Percentiles rank a stretch among this genome's conserved stretches.
These are phyloP conservation scores for Conringia planisiliqua DNA, from an alignment of 345 rosid genomes.

Conservation along the genomic window DNA sequence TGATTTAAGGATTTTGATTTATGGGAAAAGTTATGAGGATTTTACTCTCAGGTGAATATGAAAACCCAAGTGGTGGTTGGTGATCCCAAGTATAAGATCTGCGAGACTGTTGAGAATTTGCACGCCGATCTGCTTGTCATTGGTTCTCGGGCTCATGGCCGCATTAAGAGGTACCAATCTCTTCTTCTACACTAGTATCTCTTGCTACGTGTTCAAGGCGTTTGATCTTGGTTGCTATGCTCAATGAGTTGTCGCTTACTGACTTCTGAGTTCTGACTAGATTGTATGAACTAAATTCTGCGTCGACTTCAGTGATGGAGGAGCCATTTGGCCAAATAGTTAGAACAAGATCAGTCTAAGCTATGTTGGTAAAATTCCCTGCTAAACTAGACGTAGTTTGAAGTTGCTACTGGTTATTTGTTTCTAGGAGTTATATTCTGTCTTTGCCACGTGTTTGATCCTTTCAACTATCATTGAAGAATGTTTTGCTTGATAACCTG, in stretches of 20 bases:
- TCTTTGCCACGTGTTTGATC: background rate
- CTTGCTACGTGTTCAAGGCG: background rate
- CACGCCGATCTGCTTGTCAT: slow-evolving; percentile 74
- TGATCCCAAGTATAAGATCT: slow-evolving; percentile 80
- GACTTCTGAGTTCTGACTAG: no score
- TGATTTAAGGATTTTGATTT: background rate
- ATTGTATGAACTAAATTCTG: slow-evolving; percentile 14
- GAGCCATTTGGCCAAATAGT: slow-evolving; percentile 13
- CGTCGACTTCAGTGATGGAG: background rate
- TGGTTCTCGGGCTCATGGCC: slow-evolving; percentile 82
- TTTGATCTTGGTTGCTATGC: background rate
- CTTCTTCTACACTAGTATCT: background rate
- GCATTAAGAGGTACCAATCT: slow-evolving; percentile 65
- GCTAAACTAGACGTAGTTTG: background rate
- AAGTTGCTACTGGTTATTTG: background rate
- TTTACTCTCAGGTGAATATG: slow-evolving; percentile 46
- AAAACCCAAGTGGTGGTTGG: slow-evolving; percentile 73
- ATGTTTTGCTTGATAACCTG: background rate
- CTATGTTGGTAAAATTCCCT: background rate
- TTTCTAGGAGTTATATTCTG: background rate
- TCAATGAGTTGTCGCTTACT: background rate
- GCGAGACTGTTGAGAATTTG: slow-evolving; percentile 61
- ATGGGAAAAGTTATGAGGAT: background rate
- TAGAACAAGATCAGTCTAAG: background rate
- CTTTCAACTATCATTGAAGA: background rate